A percentile compares a stretch with the other conserved stretches of the same genome.
Evolutionary conservation across 768 basidiomycete species (phyloP).

Genomic region (Sarcodon aspratus): DNA sequence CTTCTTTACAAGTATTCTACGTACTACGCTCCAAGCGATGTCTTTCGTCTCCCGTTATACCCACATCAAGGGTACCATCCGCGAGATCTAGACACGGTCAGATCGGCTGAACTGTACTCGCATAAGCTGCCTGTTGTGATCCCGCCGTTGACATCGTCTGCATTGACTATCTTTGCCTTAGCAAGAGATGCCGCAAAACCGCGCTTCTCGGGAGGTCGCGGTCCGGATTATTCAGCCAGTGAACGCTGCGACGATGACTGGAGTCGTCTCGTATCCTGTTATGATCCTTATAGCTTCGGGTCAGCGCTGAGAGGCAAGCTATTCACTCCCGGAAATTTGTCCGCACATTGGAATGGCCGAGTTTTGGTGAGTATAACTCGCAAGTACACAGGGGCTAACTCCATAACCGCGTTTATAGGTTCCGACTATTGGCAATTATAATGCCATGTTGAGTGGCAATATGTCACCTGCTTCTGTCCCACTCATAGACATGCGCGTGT

Average conservation of each 20-base stretch:
- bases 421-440: background rate
- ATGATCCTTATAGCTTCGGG: constrained; percentile 18
- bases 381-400: background rate
- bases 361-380: constrained; percentile 21
- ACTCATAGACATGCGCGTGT: background rate
- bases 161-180: background rate
- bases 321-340: constrained; percentile 40
- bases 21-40: background rate
- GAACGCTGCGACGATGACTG: constrained; percentile 44
- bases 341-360: constrained; percentile 52
- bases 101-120: too few relatives aligned
- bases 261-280: constrained; percentile 39
- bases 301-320: constrained; percentile 17
- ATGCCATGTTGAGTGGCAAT: background rate
- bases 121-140: background rate
- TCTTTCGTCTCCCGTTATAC: background rate
- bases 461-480: background rate
- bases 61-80: too few relatives aligned
- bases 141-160: background rate
- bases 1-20: background rate
- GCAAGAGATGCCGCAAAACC: background rate
- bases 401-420: background rate
- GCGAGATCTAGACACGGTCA: too few relatives aligned
- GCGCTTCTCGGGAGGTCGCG: background rate
- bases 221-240: constrained; percentile 19